Evolutionary conservation across 2,329 filamentous ascomycete species (phyloP), one percentile per base, ranked within the genome.

Genomic region (Aspergillus sp.): DNA sequence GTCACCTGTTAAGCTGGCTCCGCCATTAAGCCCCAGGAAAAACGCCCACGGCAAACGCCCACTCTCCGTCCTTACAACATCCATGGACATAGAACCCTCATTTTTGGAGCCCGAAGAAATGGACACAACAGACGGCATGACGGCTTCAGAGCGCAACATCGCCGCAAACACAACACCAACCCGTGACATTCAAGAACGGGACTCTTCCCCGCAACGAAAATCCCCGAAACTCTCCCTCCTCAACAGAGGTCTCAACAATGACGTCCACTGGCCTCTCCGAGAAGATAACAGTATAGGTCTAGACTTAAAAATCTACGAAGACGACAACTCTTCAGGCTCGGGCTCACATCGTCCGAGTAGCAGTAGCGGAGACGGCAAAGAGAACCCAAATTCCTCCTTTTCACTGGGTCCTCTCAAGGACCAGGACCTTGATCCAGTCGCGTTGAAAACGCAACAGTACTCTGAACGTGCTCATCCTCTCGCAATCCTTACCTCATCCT

Each of bases 141-240:
- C 67, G 12, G 65, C 70, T 5, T 78, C 77, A 4, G 74, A 77
- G 45, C 68, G 70, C 55, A 79, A 79, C 47, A 76, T 79, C 54
- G 69, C 69, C 9, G 75, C 74, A 12, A 77, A 77, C 46, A 57
- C 17, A 39, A 19, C 45, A 11, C 8, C 50, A 23, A 56, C 57
- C 40, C 47, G 45, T 33, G 54, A 62, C 55, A 12, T 17, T 5
- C 51, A 12, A 27, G 62, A 64, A n/a, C 55, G 56, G 3, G 63
- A 63, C 37, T 27, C 45, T 40, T 68, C 67, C 9, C 70, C 67
- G 12, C 66, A 66, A 17, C 62, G 71, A 8, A 77, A 77, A 63
- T 72, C 73, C 1, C 72, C 73, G 0, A 75, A 73, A 58, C 68
- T 72, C 17, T 65, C 66, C 11, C 55, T 69, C 6, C 60, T 65